phyloP scores from a whole-genome alignment of 805 yeast species.

The Starmerella roubikii region DNA sequence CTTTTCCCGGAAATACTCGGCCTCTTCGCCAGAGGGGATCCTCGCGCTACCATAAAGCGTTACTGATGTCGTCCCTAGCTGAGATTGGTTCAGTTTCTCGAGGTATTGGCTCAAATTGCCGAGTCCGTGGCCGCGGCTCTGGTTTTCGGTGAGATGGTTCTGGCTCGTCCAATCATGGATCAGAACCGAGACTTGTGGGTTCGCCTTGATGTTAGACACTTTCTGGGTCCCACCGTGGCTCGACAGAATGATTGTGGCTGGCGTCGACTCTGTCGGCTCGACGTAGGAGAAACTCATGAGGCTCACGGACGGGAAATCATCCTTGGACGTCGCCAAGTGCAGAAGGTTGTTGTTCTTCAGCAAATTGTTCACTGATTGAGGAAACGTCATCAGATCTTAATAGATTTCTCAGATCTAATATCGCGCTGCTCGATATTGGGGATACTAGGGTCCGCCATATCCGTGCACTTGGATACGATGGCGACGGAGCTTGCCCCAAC shows the following conservation, averaged over 20 bases:
- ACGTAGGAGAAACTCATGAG: constrained; percentile 74
- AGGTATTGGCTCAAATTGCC: constrained; percentile 41
- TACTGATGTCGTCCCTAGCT: constrained; percentile 66
- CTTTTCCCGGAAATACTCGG: constrained; percentile 45
- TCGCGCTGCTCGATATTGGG: too few species aligned
- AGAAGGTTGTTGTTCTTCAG: constrained; percentile 28
- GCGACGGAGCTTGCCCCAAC: not conserved
- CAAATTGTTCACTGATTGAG: constrained; percentile 13
- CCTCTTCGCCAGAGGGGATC: constrained; percentile 37
- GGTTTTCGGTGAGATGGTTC: constrained; percentile 34
- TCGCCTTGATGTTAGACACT: constrained; percentile 49
- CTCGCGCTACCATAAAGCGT: constrained; percentile 64
- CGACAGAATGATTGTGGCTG: constrained; percentile 38
- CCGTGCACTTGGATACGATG: not conserved
- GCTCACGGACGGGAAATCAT: constrained; percentile 71
- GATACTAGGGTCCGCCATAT: too few species aligned
- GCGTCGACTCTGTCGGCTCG: constrained; percentile 20
- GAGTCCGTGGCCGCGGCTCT: constrained; percentile 9
- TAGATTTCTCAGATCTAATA: not conserved
- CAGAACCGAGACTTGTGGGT: constrained; percentile 68
- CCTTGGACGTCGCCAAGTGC: constrained; percentile 70
- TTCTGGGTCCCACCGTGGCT: constrained; percentile 62
- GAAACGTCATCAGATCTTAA: constrained; percentile 2
- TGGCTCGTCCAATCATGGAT: constrained; percentile 70
- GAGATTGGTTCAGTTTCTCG: constrained; percentile 65